These are phyloP conservation scores for Picea glauca DNA, from an alignment of 75 land plant genomes.

Conservation along the genomic window DNA sequence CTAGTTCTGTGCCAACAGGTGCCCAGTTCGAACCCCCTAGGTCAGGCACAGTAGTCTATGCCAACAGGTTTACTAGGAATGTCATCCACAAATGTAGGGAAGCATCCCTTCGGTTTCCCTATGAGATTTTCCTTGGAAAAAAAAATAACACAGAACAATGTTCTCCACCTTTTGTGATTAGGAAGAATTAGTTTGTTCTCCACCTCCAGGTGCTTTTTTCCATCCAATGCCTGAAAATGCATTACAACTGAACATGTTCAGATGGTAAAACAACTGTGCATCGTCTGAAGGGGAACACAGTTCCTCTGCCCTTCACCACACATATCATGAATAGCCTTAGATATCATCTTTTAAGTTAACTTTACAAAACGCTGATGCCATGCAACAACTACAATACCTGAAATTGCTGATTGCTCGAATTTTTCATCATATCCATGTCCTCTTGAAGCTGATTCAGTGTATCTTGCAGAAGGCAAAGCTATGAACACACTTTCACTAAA, in stretches of 20 bases:
- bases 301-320: neutral
- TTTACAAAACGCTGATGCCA: neutral
- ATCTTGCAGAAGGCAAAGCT: conserved; percentile 6
- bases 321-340: neutral
- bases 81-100: no score
- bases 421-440: neutral
- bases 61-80: no score
- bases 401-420: neutral
- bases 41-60: no score
- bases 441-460: neutral
- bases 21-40: no score
- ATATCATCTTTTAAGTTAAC: neutral
- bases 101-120: no score
- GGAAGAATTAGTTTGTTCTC: neutral
- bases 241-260: neutral
- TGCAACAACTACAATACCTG: neutral
- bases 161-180: neutral
- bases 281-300: neutral
- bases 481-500: neutral
- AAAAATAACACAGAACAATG: neutral
- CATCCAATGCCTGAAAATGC: conserved; percentile 4
- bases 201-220: neutral
- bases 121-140: no score
- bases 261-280: neutral
- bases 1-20: no score